Base-by-base conservation (phyloP, 108 stramenopile genomes). In the Schizochytrium sp. region DNA sequence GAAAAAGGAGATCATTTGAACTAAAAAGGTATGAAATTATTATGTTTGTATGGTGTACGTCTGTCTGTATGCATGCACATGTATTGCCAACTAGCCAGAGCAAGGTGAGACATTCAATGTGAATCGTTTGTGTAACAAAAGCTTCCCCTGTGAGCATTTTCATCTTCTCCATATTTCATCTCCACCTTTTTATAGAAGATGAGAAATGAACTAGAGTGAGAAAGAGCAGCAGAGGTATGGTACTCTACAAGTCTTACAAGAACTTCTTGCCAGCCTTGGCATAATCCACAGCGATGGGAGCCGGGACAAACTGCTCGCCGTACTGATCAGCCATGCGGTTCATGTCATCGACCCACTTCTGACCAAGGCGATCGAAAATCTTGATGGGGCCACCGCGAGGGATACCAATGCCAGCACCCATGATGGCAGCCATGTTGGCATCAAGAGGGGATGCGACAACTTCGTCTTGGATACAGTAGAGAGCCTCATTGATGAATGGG, bases 381-480 rank as follows among this genome's bases (percentile, higher is more conserved):
- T 69, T 69, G 64, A 69, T 69, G 45, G 98, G 98, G 12, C 99
- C 99, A 19, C 99, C 99, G n/a, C 95, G 94, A 96, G 98, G 99
- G n/a, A 98, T 98, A 12, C 97, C 97, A 93, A 99, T 99, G 72
- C 99, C 99, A 87, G 97, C 98, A 69, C 99, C 99, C 93, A 99
- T 99, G 46, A 99, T 97, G 12, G 99, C 92, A 53, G 98, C 99
- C 92, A 99, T 98, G 92, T 99, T 98, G 88, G 98, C 99, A 46
- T 96, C 97, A 3, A 96, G 96, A 3, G 99, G 98, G 87, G 96
- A 95, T 61, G 94, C 95, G 91, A 99, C 98, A 55, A 99, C 97
- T 88, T 96, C 98, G 92, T 99, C 98, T 91, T 99, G 97, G 41
- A 99, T 92, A 90, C 98, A 99, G 87, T 97, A 97, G 89, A 95